Conservation (phyloP, 345 rosid genomes). For the Gossypium mustelinum region DNA sequence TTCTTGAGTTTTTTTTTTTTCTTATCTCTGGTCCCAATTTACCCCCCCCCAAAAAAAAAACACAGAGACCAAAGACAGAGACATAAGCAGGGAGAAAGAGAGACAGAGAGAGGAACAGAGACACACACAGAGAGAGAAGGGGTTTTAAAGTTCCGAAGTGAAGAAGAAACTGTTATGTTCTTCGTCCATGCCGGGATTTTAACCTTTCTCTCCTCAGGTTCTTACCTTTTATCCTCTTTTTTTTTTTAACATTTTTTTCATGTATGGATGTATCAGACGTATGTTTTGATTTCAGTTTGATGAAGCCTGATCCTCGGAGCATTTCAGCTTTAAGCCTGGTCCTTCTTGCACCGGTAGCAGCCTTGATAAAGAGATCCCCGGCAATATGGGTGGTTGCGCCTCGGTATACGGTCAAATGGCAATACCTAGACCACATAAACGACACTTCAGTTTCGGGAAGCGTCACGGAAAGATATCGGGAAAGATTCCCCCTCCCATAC, state of each 20-base stretch:
- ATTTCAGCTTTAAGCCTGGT: neutral
- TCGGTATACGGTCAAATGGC: constrained; percentile 34
- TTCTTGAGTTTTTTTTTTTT: neutral
- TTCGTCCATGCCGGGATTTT: constrained; percentile 27
- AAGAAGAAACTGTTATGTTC: constrained; percentile 7
- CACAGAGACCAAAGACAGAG: neutral
- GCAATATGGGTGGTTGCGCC: constrained; percentile 70
- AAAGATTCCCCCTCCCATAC: constrained; percentile 12
- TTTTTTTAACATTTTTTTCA: too few species aligned
- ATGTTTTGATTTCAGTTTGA: too few species aligned
- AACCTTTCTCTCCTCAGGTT: constrained; percentile 18
- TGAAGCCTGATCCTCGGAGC: too few species aligned
- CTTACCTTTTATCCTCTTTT: neutral
- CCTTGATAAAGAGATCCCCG: constrained; percentile 11
- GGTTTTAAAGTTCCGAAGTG: constrained; percentile 13
- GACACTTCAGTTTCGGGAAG: constrained; percentile 25
- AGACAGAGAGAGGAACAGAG: constrained; percentile 12
- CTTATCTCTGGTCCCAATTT: neutral
- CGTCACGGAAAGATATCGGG: constrained; percentile 39
- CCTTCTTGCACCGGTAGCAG: neutral
- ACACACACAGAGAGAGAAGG: constrained; percentile 10
- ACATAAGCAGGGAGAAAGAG: neutral
- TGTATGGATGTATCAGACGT: too few species aligned
- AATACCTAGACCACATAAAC: constrained; percentile 21
- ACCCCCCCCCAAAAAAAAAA: neutral